Evolutionary conservation across 169 alveolate species (phyloP), one percentile per base, ranked within the genome.

Genomic region (Eimeria praecox): DNA sequence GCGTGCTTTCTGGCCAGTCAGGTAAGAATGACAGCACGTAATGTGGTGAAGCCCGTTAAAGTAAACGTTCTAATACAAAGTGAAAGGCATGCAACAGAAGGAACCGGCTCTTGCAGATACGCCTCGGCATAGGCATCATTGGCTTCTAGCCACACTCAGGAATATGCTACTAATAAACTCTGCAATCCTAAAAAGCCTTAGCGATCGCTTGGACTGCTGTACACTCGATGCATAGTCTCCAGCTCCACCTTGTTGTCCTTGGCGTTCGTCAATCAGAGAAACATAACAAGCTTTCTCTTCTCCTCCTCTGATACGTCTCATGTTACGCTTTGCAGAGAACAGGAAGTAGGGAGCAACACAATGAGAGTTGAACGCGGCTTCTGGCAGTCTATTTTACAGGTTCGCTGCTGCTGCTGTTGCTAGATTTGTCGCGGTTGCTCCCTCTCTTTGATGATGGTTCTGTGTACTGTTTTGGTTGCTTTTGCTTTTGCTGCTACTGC

Each of bases 351-450:
- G 62, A 80, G 75, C 54, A 89, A 93, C 89, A 93, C 96, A 12
- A 52, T 78, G 38, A 66, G 96, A 27, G 96, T 93, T 44, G 96
- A 93, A 52, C 92, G 93, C n/a, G 96, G 96, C n/a, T 93, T 93
- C 80, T 93, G 96, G 96, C 89, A 78, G 49, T 75, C 88, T 59
- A 93, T 93, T 42, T 52, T 93, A n/a, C 86, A 93, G 93, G 96
- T 93, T 38, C 66, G 69, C 27, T 22, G 69, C n/a, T 20, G 18
- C 66, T 14, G 66, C 69, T 49, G 12, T 49, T 49, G 56, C 12
- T 59, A n/a, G 22, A 59, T 59, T 59, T 4, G 6, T 14, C 22
- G 69, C 3, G 80, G 56, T 59, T 30, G 52, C 59, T 42, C 90
- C 38, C 12, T 27, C 52, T 49, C n/a, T 46, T 24, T 46, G 20